Evolutionary conservation across 2,329 filamentous ascomycete genomes (phyloP).

Genomic region (Cordyceps fumosorosea): DNA sequence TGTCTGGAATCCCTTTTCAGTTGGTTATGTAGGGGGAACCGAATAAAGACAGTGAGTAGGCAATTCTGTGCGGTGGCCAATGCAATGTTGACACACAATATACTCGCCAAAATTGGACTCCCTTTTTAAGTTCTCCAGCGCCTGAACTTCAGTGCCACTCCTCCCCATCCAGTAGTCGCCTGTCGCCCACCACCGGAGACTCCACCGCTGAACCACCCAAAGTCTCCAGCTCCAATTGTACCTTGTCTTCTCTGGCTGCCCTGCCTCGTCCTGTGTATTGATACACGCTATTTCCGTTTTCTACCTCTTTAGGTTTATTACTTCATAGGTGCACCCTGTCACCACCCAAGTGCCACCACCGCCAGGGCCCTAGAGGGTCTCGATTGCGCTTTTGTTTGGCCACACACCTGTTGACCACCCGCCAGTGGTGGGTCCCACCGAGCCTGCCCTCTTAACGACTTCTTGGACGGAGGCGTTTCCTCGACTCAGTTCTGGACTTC

Average conservation of each 20-base stretch:
- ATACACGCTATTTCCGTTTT: not conserved
- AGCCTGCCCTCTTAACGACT: not conserved
- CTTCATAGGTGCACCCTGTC: not conserved
- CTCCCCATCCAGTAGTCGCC: not conserved
- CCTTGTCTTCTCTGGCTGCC: not conserved
- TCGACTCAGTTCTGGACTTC: not conserved
- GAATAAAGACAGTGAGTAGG: not conserved
- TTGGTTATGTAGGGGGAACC: not conserved
- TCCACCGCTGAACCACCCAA: not conserved
- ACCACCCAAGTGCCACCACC: not conserved
- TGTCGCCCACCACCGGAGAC: not conserved
- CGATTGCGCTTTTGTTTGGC: not conserved
- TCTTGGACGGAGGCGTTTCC: not conserved
- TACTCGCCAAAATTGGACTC: not conserved
- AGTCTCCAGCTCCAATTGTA: not conserved
- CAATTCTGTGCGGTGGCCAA: not conserved
- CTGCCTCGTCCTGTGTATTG: not conserved
- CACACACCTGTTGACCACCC: not conserved
- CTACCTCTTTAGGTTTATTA: not conserved
- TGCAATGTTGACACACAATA: too few relatives aligned
- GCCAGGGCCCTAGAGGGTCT: not conserved
- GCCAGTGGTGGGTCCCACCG: not conserved
- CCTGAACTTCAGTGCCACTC: not conserved
- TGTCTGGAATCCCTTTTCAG: not conserved
- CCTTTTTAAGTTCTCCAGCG: not conserved